Base-by-base conservation (phyloP, 352 stramenopile species). In the Plasmopara halstedii region DNA sequence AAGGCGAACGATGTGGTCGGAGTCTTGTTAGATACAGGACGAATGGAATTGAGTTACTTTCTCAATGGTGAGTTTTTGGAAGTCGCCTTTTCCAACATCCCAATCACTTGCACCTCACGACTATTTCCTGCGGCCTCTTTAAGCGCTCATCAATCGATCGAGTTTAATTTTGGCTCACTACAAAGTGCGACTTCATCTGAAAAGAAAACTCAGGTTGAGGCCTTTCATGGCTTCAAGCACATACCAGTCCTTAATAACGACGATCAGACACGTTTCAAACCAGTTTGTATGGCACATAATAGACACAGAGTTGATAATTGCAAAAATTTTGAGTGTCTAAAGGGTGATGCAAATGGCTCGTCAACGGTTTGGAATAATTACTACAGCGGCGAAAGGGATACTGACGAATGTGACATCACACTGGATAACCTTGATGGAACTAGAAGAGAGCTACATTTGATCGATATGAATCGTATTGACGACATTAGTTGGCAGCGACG, bases 31-130 rank as follows among this genome's bases (percentile, higher is more conserved):
- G 88, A 97, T 50, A 85, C 78, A 6, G 84, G 93, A 56, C 75
- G 58, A 1, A 73, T 85, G 46, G 69, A 84, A 44, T 72, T 98
- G 21, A 90, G 79, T 20, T 98, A 88, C 53, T 84, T 90, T 39
- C 43, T 97, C 3, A 98, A 98, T 64, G 88, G 87, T n/a, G 66
- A 73, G 9, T 81, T 90, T 45, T 63, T 97, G 14, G 89, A 87
- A 1, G 56, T 87, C 19, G 88, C 86, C 0, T 97, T 96, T 58
- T 61, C 61, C 4, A 64, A 40, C 1, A 50, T 87, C 3, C 51
- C 69, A 0, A 53, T 87, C 14, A 66, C 59, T 20, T 7, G 53
- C 36, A 72, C 31, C 20, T 75, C 69, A 1, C 48, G 62, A 3
- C 70, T 96, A 33, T 86, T 70, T 27, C 89, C 89, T 6, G 88